Base-by-base conservation (phyloP, 805 yeast species). In the Metschnikowia baotianmanensis region DNA sequence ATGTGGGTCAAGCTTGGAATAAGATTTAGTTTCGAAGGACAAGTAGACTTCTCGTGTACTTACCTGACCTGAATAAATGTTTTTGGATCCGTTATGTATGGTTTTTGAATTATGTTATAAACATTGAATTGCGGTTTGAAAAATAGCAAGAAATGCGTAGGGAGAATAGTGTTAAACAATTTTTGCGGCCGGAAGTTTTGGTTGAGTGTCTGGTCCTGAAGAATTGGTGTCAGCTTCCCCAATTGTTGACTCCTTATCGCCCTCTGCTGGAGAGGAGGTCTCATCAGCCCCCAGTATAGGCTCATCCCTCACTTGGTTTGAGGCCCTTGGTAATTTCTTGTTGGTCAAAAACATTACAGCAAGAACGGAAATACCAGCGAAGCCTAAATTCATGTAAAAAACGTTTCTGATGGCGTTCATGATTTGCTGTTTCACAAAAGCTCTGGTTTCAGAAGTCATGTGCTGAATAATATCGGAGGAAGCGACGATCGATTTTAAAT, bases 391-490 rank as follows among this genome's bases (percentile, higher is more conserved):
- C 37, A 69, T 56, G 55, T 65, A 71, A 43, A 65, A 74, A 1
- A 67, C 69, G 45, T 67, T 65, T 32, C 58, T 55, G 25, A 76
- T 54, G 8, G 71, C 57, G 8, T 48, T 48, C 72, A 73, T 65
- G 24, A 72, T 41, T 34, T 45, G 51, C n/a, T 29, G 24, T 32
- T 51, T 51, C 36, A 67, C 51, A 34, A 60, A 63, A 3, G 17
- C 13, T 23, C 46, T 45, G 5, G 68, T 55, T 12, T 37, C 46
- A 3, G 50, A 43, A 9, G 46, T 33, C 44, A 67, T 46, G 6
- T n/a, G 24, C 8, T 37, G 17, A 11, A 60, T 28, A 1, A 47
- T 16, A 3, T 37, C 40, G 9, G 59, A 50, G 3, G 52, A 47
- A 17, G 47, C 42, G 6, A 42, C 40, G 20, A 61, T 42, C 8